A percentile compares a stretch with the other conserved stretches of the same genome.
Evolutionary conservation across 23 red algal genomes (phyloP).

Genomic region (Porphyridium purpureum): DNA sequence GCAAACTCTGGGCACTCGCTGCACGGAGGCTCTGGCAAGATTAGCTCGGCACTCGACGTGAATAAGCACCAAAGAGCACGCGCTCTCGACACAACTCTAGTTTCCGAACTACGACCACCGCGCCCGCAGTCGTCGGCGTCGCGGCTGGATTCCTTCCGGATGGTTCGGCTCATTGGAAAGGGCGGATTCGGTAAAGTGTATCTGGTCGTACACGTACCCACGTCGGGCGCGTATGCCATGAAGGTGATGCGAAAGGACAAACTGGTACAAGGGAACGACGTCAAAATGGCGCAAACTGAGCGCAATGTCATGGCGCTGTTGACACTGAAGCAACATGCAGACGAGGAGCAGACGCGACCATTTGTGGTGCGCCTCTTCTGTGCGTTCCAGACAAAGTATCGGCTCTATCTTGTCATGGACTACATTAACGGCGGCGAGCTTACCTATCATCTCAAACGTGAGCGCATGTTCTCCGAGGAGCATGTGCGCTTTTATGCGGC

Average conservation of each 20-base stretch:
- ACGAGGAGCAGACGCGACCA: conserved; percentile 28
- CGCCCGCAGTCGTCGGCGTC: no score
- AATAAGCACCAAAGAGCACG: no score
- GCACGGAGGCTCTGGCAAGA: no score
- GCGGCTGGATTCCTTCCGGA: conserved; percentile 84
- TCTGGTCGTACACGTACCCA: conserved; percentile 64
- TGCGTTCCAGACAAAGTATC: conserved; percentile 56
- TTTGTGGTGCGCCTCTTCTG: conserved; percentile 82
- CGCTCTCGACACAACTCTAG: no score
- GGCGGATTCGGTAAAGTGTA: conserved; percentile 93
- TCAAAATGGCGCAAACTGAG: conserved; percentile 42
- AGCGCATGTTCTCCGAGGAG: conserved; percentile 63
- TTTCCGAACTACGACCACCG: no score
- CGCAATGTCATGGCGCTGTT: conserved; percentile 69
- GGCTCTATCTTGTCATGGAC: conserved; percentile 95
- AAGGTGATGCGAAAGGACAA: conserved; percentile 48
- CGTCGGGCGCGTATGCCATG: conserved; percentile 59
- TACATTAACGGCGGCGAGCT: conserved; percentile 81
- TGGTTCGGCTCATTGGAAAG: conserved; percentile 70
- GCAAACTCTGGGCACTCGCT: no score
- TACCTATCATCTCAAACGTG: conserved; percentile 66
- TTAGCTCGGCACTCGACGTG: no score
- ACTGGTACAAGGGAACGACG: conserved; percentile 20
- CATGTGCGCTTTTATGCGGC: conserved; percentile 79
- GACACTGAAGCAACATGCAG: no score